Evolutionary conservation across 768 basidiomycete genomes (phyloP).

Genomic region (Rhodotorula paludigena): DNA sequence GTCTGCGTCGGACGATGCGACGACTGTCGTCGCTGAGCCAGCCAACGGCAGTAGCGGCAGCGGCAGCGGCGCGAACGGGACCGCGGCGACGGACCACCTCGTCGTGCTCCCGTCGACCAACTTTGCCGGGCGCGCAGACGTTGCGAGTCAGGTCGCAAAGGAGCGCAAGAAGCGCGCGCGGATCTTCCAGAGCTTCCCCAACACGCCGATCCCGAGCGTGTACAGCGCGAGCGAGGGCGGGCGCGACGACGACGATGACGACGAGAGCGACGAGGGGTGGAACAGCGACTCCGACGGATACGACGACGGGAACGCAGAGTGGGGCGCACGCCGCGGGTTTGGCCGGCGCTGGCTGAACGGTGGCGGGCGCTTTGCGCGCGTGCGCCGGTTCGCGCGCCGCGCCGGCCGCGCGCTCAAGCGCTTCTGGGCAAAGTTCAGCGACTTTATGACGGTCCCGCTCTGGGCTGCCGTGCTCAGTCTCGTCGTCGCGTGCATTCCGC

Average conservation of each 20-base stretch:
- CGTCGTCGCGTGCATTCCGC: slow-evolving; percentile 57
- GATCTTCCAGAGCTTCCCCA: slow-evolving; percentile 41
- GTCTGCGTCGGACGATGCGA: no score
- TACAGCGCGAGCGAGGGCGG: slow-evolving; percentile 1
- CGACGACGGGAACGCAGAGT: slow-evolving; percentile 23
- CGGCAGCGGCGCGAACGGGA: no score
- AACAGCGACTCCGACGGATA: no score
- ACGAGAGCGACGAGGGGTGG: background rate
- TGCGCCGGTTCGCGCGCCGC: slow-evolving; percentile 35
- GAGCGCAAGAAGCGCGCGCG: slow-evolving; percentile 14
- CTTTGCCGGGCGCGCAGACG: slow-evolving; percentile 31
- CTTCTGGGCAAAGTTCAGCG: slow-evolving; percentile 9
- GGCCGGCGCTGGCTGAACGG: slow-evolving; percentile 15
- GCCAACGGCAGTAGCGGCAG: slow-evolving; percentile 4
- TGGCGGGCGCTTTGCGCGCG: slow-evolving; percentile 31
- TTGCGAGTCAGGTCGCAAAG: background rate
- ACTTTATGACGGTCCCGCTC: slow-evolving; percentile 73
- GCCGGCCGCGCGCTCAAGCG: slow-evolving; percentile 34
- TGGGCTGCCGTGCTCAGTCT: slow-evolving; percentile 50
- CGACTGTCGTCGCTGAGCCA: background rate
- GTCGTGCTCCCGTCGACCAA: slow-evolving; percentile 10
- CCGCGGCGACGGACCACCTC: no score
- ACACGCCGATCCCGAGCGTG: slow-evolving; percentile 37
- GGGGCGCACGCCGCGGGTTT: slow-evolving; percentile 22
- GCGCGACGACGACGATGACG: slow-evolving; percentile 23